Evolutionary conservation across 768 basidiomycete species (phyloP).

Genomic region (Pleurotus djamor): DNA sequence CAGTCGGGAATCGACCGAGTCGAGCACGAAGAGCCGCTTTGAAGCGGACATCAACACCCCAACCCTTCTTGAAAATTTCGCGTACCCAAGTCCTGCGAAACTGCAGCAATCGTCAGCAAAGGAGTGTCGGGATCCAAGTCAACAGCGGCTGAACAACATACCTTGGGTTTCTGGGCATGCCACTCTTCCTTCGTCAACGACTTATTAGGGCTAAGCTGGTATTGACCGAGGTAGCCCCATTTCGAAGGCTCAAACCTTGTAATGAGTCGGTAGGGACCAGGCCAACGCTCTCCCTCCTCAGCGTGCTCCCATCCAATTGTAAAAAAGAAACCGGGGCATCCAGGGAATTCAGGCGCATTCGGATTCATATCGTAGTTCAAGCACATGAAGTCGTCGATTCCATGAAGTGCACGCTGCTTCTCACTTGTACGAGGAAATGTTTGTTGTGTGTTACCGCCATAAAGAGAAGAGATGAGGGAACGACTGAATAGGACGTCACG

Average conservation of each 20-base stretch:
- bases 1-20: conserved; percentile 20
- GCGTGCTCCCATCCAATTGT: too few species aligned
- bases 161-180: conserved; percentile 9
- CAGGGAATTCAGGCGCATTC: too few species aligned
- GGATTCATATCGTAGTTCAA: too few species aligned
- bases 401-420: too few species aligned
- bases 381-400: too few species aligned
- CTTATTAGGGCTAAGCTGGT: conserved; percentile 9
- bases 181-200: conserved; percentile 24
- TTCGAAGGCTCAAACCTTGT: conserved; percentile 9
- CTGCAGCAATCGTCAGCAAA: conserved; percentile 9
- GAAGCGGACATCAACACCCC: conserved; percentile 22
- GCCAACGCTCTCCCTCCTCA: too few species aligned
- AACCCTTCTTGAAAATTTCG: conserved; percentile 19
- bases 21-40: conserved; percentile 23
- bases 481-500: too few species aligned
- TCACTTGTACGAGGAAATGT: too few species aligned
- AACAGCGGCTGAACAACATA: background rate
- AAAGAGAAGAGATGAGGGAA: too few species aligned
- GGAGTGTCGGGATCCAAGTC: too few species aligned
- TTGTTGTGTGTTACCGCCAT: too few species aligned
- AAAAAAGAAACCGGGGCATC: too few species aligned
- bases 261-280: background rate
- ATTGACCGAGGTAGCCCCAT: conserved; percentile 30
- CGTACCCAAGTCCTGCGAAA: conserved; percentile 25